These are phyloP conservation scores for Goffeauzyma gilvescens DNA, from an alignment of 768 basidiomycete species.

Conservation along the genomic window DNA sequence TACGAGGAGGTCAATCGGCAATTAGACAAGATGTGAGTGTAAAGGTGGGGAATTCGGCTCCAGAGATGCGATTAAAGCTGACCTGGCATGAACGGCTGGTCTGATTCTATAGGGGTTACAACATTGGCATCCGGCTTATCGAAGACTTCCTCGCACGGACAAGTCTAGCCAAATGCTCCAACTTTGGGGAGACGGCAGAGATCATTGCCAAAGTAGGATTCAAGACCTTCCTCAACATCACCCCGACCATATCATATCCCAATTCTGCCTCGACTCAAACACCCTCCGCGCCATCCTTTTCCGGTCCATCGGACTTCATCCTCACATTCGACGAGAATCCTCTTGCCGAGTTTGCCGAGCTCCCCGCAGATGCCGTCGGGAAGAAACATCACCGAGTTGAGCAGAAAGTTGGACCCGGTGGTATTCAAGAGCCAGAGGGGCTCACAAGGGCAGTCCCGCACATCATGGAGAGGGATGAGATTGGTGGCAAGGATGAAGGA, in stretches of 20 bases:
- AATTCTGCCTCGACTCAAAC: constrained; percentile 36
- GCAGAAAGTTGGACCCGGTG: background rate
- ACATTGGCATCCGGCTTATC: constrained; percentile 85
- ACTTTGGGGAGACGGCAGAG: constrained; percentile 88
- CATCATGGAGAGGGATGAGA: background rate
- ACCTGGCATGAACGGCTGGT: background rate
- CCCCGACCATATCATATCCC: constrained; percentile 59
- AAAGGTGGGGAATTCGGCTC: background rate
- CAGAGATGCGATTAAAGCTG: background rate
- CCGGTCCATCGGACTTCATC: constrained; percentile 41
- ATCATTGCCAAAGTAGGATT: constrained; percentile 93
- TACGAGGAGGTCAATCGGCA: constrained; percentile 72
- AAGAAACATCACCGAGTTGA: background rate
- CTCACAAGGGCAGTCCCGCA: background rate
- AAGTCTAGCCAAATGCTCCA: constrained; percentile 70
- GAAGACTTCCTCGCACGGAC: constrained; percentile 94
- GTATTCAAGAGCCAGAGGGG: background rate
- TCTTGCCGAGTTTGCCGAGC: constrained; percentile 84
- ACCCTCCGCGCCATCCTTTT: constrained; percentile 30
- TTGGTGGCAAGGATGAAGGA: constrained; percentile 45
- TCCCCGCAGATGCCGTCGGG: constrained; percentile 66
- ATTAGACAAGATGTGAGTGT: constrained; percentile 55
- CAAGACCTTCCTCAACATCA: constrained; percentile 88
- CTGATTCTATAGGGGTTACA: constrained; percentile 63
- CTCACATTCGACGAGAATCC: constrained; percentile 90